Conservation (phyloP, 495 filamentous ascomycete genomes). For the Aspergillus kassunensis region DNA sequence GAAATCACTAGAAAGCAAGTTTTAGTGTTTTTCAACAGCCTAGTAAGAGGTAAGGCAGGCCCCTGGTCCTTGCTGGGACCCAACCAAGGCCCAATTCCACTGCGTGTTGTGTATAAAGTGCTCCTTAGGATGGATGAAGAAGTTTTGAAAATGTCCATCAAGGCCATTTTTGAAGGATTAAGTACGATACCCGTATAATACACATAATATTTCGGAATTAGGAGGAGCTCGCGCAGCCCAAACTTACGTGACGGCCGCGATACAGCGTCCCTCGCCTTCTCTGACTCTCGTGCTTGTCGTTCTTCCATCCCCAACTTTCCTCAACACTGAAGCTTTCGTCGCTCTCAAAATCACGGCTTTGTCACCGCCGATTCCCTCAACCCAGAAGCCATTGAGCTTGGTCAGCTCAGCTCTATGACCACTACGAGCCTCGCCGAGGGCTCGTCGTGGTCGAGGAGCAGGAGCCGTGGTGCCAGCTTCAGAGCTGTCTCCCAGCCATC, state of each 20-base stretch:
- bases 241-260: slow-evolving; percentile 1
- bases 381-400: slow-evolving; percentile 17
- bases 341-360: slow-evolving; percentile 1
- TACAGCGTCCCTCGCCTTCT: neutral
- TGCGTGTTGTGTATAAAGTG: neutral
- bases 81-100: neutral
- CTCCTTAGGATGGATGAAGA: no score
- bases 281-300: neutral
- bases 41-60: slow-evolving; percentile 4
- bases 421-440: slow-evolving; percentile 13
- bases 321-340: slow-evolving; percentile 4
- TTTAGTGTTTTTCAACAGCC: no score
- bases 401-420: slow-evolving; percentile 19
- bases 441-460: slow-evolving; percentile 25
- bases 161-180: neutral
- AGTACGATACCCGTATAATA: neutral
- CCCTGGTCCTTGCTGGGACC: slow-evolving; percentile 6
- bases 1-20: no score
- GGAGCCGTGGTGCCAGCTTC: slow-evolving; percentile 6
- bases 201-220: neutral
- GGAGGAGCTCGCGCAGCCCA: neutral
- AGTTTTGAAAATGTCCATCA: no score
- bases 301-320: neutral
- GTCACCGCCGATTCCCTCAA: neutral
- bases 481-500: slow-evolving; percentile 26